These are phyloP conservation scores for Neostapfia colusana DNA, from an alignment of 176 grass and related monocot genomes.

Conservation along the genomic window DNA sequence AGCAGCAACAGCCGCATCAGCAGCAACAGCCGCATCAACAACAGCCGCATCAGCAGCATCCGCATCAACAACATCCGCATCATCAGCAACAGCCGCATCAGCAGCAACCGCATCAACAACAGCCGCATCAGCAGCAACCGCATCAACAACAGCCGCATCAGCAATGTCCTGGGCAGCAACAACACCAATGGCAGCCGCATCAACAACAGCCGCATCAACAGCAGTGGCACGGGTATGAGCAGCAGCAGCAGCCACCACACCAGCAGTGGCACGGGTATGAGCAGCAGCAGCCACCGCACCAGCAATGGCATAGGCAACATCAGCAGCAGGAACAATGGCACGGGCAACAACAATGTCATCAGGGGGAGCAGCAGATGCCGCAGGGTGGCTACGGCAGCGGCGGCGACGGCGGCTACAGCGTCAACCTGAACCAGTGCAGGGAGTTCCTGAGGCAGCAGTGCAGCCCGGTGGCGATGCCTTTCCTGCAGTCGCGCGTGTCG, in stretches of 20 bases:
- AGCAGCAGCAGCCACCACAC: neutral
- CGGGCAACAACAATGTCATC: neutral
- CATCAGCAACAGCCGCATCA: too few relatives aligned
- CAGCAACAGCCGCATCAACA: neutral
- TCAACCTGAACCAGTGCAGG: neutral
- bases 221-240: neutral
- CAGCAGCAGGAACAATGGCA: neutral
- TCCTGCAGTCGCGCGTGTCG: conserved; percentile 9
- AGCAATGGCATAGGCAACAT: neutral
- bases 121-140: neutral
- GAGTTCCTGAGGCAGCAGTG: conserved; percentile 21
- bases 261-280: neutral
- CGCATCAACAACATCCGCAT: neutral
- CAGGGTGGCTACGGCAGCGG: neutral
- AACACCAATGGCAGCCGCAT: neutral
- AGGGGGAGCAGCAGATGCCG: neutral
- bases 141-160: too few relatives aligned
- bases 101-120: neutral
- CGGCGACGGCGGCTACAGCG: neutral
- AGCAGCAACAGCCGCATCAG: too few relatives aligned
- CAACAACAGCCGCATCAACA: neutral
- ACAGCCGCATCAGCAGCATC: neutral
- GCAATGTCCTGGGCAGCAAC: neutral
- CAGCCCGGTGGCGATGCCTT: neutral
- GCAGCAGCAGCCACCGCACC: too few relatives aligned